Base-by-base conservation (phyloP, 1,139 yeast species). In the Suhomyces bokatorum region DNA sequence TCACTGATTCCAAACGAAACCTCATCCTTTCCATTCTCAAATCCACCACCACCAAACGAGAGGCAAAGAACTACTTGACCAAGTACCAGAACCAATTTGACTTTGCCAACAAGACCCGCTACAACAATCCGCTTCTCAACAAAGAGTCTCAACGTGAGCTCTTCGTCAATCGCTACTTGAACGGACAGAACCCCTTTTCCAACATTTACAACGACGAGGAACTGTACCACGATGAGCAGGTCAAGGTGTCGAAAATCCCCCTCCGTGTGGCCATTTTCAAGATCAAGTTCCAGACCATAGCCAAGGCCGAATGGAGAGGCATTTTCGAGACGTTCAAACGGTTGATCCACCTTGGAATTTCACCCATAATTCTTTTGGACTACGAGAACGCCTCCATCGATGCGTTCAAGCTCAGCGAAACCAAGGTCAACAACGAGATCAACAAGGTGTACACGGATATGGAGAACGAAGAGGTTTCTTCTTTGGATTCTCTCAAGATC, bases 21-120 rank as follows among this genome's bases (percentile, higher is more conserved):
- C 63, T 86, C 39, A 81, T 85, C n/a, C 65, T 85, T 17, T 81
- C 89, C 5, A 84, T 86, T 27, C 66, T 86, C 43, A 82, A 79
- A 54, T 81, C 89, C 6, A 84, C 95, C 6, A 86, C 91, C 11
- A 85, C 93, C 1, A 85, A 84, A 59, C 63, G 95, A 51, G 95
- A 86, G 58, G 88, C 89, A 3, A 72, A 74, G 50, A 81, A 81
- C 47, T 86, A 85, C 56, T 62, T 86, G 40, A 66, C 75, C 33
- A 85, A 83, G 60, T 86, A 86, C 54, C 67, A 73, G 59, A 65
- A 71, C 56, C 76, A 68, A 50, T 68, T 69, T 51, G 68, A 67
- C 44, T 63, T 63, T 45, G 52, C 57, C 28, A 55, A 55, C 26
- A 55, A 55, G 29, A 13, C 32, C 28, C 28, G 31, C 15, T 36